A percentile compares a stretch with the other conserved stretches of the same genome.
phyloP scores from a whole-genome alignment of 2,329 filamentous ascomycete species.

The Fusarium succisae region DNA sequence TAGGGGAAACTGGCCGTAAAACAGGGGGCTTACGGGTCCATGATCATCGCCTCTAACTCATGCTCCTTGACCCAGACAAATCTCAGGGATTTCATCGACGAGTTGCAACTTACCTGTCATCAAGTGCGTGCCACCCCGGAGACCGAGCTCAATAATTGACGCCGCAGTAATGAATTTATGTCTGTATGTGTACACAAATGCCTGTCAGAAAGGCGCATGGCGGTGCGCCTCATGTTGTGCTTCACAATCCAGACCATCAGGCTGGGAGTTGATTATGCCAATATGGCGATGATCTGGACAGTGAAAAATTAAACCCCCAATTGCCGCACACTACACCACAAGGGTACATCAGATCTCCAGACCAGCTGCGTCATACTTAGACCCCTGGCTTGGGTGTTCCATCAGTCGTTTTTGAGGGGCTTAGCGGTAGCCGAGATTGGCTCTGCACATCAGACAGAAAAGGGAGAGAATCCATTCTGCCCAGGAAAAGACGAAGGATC shows the following conservation, averaged over 20 bases:
- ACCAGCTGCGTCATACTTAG: constrained; percentile 31
- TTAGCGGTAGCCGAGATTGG: constrained; percentile 34
- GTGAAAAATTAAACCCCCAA: not conserved
- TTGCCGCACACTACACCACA: constrained; percentile 14
- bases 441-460: constrained; percentile 19
- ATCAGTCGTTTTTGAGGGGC: constrained; percentile 29
- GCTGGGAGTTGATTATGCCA: not conserved
- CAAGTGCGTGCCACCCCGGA: not conserved
- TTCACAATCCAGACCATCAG: not conserved
- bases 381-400: constrained; percentile 19
- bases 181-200: not conserved
- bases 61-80: not conserved
- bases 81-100: constrained; percentile 1
- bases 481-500: not conserved
- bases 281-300: not conserved
- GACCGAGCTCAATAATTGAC: constrained; percentile 18
- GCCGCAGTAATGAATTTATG: not conserved
- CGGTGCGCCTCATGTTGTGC: not conserved
- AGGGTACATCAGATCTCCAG: constrained; percentile 9
- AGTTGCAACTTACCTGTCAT: constrained; percentile 7
- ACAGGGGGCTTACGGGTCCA: constrained; percentile 23
- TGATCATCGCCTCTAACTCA: constrained; percentile 8
- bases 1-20: not conserved
- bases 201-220: constrained; percentile 3
- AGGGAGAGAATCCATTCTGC: not conserved